Evolutionary conservation across 352 stramenopile species (phyloP).

Genomic region (Globisporangium perplexum): DNA sequence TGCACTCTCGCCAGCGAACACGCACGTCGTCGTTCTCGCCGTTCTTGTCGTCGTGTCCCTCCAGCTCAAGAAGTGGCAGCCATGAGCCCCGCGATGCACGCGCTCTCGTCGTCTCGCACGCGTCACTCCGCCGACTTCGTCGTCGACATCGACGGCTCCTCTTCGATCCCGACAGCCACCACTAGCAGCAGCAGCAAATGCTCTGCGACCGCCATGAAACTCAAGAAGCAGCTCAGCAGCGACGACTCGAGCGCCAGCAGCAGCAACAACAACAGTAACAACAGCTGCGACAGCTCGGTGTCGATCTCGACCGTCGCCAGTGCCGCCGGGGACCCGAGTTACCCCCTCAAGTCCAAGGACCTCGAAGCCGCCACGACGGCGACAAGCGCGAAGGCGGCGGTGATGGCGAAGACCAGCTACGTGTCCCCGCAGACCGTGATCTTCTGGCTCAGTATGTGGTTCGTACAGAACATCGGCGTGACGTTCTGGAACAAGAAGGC

Average conservation of each 20-base stretch:
- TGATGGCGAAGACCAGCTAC: constrained; percentile 55
- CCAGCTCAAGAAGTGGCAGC: not conserved
- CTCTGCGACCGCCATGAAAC: not conserved
- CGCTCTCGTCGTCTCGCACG: not conserved
- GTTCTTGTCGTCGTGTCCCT: too few relatives aligned
- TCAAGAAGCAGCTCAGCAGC: constrained; percentile 6
- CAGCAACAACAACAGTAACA: not conserved
- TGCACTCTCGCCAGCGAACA: not conserved
- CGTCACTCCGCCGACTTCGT: not conserved
- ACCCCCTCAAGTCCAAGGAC: constrained; percentile 43
- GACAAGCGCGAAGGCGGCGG: constrained; percentile 61
- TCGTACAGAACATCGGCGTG: constrained; percentile 91
- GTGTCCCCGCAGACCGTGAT: constrained; percentile 53
- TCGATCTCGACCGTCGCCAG: too few relatives aligned
- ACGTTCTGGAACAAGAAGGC: constrained; percentile 95
- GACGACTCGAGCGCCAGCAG: not conserved
- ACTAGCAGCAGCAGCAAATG: not conserved
- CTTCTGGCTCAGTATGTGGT: constrained; percentile 86
- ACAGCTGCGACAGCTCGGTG: not conserved
- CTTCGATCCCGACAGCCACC: not conserved
- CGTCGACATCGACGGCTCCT: not conserved
- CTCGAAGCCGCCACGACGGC: constrained; percentile 21
- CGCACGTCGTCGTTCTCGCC: too few relatives aligned
- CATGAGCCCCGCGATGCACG: not conserved
- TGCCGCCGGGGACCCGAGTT: not conserved